These are phyloP conservation scores for Arachis stenosperma DNA, from an alignment of 306 rosid genomes.

Conservation along the genomic window DNA sequence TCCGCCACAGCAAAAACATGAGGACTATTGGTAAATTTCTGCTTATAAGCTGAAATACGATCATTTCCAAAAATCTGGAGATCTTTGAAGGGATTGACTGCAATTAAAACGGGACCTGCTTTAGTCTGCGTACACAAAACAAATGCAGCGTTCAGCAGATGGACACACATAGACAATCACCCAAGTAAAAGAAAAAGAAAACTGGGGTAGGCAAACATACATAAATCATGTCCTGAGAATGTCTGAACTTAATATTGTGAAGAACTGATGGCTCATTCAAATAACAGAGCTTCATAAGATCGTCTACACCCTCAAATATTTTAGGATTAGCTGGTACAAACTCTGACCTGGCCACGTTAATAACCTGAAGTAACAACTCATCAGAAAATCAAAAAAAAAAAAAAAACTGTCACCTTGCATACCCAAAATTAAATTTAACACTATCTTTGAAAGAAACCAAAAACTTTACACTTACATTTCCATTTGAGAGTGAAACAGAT, in stretches of 20 bases:
- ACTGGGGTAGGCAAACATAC: slow-evolving; percentile 58
- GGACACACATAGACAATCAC: slow-evolving; percentile 37
- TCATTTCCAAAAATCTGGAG: slow-evolving; percentile 64
- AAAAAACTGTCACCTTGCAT: slow-evolving; percentile 39
- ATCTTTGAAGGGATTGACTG: slow-evolving; percentile 84
- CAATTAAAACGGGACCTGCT: slow-evolving; percentile 89
- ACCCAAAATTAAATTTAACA: slow-evolving; percentile 25
- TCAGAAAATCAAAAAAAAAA: neutral
- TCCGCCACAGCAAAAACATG: slow-evolving; percentile 71
- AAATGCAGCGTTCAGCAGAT: slow-evolving; percentile 32
- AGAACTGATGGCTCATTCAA: slow-evolving; percentile 90
- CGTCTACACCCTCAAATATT: slow-evolving; percentile 71
- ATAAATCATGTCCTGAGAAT: slow-evolving; percentile 73
- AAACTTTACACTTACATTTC: slow-evolving; percentile 64
- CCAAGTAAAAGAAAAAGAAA: slow-evolving; percentile 14
- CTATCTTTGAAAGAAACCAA: slow-evolving; percentile 28
- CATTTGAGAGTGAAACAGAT: slow-evolving; percentile 61
- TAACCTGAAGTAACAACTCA: slow-evolving; percentile 59
- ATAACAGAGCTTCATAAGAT: slow-evolving; percentile 82
- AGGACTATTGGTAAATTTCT: slow-evolving; percentile 57
- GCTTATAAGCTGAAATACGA: slow-evolving; percentile 53
- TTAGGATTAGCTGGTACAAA: slow-evolving; percentile 89
- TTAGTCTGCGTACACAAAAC: slow-evolving; percentile 67
- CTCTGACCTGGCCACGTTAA: slow-evolving; percentile 64
- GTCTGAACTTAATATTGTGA: slow-evolving; percentile 72